Evolutionary conservation across 306 rosid species (phyloP), one percentile per base, ranked within the genome.

Genomic region (Cyclanthera cordifolia): DNA sequence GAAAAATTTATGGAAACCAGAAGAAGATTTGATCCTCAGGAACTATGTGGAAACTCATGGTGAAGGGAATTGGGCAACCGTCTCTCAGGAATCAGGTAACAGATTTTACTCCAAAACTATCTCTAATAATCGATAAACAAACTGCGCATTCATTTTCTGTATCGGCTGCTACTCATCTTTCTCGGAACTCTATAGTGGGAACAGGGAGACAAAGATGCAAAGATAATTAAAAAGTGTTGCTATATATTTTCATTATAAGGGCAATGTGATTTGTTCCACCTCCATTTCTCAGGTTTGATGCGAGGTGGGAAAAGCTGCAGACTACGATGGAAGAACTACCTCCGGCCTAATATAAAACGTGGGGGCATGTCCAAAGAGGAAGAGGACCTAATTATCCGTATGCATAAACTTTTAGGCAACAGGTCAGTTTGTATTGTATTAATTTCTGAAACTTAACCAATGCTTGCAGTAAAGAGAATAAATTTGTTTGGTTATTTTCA

Each of bases 261-360:
- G n/a, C n/a, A n/a, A n/a, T n/a, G n/a, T n/a, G n/a, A n/a, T n/a
- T 6, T 0, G 10, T 39, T 41, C 69, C 49, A 14, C 8, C 21
- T 10, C 59, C 6, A 1, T 17, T 30, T 37, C 32, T 53, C 77
- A 82, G 88, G 89, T 51, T 59, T 86, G 61, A 80, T 49, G 72
- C 81, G 92, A 69, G 83, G 89, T 28, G 92, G 89, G 53, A 86
- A 86, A 77, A 86, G 92, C 69, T 86, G 92, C 72, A 76, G 92
- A 77, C 77, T 86, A 48, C 76, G 92, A 73, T 86, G 92, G 92
- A 86, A 86, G 75, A 86, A 86, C 59, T 86, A 86, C 71, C 68
- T 86, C 69, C 76, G 87, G 75, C 92, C 89, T 2, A 79, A 86
- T 63, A 82, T 86, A 54, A 86, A 86, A 75, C 88, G 79, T 5